Evolutionary conservation across 1,284 basidiomycete genomes (phyloP), one percentile per base, ranked within the genome.

Genomic region (Cutaneotrichosporon sp.): DNA sequence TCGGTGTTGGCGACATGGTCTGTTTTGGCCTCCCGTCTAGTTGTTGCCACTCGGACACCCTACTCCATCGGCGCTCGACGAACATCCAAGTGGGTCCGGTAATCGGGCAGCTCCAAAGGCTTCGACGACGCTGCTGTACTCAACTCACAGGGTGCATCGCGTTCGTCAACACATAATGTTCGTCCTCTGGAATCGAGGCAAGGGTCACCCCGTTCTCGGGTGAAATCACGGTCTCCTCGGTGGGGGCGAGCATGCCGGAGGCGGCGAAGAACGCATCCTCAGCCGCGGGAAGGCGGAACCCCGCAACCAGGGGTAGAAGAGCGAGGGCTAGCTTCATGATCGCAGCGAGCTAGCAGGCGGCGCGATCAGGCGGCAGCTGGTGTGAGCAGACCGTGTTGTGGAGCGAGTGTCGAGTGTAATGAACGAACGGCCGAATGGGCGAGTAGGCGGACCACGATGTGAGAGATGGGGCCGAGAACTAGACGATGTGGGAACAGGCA

Each of bases 201-300:
- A 73, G 55, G 3, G 55, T 57, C 20, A 73, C 61, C 54, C 70
- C 71, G 53, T 50, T 66, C 2, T 61, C 71, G 43, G 59, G 56
- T 6, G 55, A 46, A 43, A 73, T 46, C 8, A 59, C 19, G 51
- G 52, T 46, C 20, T 39, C 41, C 29, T 47, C 31, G 10, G 47
- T 37, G 24, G 33, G 16, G 49, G 61, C 58, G 22, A 72, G 52
- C 37, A 70, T 37, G 24, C 31, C 29, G n/a, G 29, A 26, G 26
- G 66, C 70, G 3, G 61, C 46, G 25, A 51, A 39, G 33, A 70
- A 46, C 6, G 64, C 68, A 17, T 67, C 61, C 51, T 66, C 26
- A 47, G 29, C 17, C 0, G 61, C n/a, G n/a, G 67, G 68, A 24
- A 71, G 45, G 39, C 65, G 61, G n/a, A 69, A 53, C 5, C 63